Conservation (phyloP, 345 rosid species). For the Camelina neglecta region DNA sequence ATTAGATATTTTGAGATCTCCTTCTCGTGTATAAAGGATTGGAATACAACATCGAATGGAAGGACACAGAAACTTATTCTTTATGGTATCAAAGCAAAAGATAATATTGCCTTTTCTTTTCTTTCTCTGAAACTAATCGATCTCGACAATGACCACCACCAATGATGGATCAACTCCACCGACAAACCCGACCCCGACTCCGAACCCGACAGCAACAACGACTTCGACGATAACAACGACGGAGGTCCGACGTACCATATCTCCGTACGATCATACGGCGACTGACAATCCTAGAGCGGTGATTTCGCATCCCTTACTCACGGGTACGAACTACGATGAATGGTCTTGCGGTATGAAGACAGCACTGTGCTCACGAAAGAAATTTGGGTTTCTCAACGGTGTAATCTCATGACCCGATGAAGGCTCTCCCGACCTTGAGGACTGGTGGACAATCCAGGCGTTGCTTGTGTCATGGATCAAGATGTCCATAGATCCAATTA, state of each 20-base stretch:
- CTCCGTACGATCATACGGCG: background rate
- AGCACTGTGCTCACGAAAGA: background rate
- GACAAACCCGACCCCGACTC: too few species aligned
- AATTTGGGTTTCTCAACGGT: background rate
- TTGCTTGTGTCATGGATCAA: background rate
- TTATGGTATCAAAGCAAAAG: too few species aligned
- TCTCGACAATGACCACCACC: too few species aligned
- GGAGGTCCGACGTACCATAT: background rate
- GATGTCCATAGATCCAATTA: background rate
- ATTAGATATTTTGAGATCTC: too few species aligned
- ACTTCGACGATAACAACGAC: too few species aligned
- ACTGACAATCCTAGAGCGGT: background rate
- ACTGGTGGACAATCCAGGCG: background rate
- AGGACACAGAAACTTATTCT: too few species aligned
- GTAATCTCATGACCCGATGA: background rate
- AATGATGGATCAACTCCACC: too few species aligned
- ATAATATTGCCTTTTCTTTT: too few species aligned
- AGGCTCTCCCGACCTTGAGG: background rate
- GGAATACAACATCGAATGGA: too few species aligned
- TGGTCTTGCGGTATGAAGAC: background rate
- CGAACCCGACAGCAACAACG: too few species aligned
- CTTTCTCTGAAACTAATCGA: too few species aligned
- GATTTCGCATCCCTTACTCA: background rate
- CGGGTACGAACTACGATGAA: background rate
- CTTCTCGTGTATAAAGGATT: too few species aligned